A percentile compares a stretch with the other conserved stretches of the same genome.
Conservation (phyloP, 1,139 yeast species). For the Geotrichum cucujoidarum region DNA sequence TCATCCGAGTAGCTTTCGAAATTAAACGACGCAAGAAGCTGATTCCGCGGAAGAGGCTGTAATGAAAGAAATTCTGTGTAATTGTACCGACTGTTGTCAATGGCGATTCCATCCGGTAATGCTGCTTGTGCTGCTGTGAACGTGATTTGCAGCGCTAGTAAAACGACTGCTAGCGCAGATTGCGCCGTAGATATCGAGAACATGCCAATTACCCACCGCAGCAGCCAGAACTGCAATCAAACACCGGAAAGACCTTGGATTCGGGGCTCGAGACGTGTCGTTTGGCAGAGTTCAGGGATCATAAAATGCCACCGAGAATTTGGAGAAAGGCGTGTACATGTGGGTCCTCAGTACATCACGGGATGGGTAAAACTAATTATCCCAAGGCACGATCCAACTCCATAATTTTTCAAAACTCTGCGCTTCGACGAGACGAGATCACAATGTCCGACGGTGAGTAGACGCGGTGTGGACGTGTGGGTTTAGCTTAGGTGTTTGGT, state of each 20-base stretch:
- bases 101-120: neutral
- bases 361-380: neutral
- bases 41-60: constrained; percentile 67
- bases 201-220: neutral
- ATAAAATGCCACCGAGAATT: neutral
- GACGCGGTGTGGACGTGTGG: too few relatives aligned
- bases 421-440: neutral
- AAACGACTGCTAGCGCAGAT: neutral
- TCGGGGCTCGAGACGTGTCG: too few relatives aligned
- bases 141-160: neutral
- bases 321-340: neutral
- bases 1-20: constrained; percentile 58
- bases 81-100: constrained; percentile 10
- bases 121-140: constrained; percentile 1
- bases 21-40: constrained; percentile 59
- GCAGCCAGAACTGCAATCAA: too few relatives aligned
- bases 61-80: constrained; percentile 58
- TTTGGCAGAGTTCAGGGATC: neutral
- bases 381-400: neutral
- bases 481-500: neutral
- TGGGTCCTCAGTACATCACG: neutral
- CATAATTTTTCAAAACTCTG: constrained; percentile 1
- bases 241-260: too few relatives aligned
- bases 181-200: neutral
- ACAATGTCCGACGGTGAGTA: constrained; percentile 16